phyloP scores from a whole-genome alignment of 345 rosid species.

The Adansonia digitata region DNA sequence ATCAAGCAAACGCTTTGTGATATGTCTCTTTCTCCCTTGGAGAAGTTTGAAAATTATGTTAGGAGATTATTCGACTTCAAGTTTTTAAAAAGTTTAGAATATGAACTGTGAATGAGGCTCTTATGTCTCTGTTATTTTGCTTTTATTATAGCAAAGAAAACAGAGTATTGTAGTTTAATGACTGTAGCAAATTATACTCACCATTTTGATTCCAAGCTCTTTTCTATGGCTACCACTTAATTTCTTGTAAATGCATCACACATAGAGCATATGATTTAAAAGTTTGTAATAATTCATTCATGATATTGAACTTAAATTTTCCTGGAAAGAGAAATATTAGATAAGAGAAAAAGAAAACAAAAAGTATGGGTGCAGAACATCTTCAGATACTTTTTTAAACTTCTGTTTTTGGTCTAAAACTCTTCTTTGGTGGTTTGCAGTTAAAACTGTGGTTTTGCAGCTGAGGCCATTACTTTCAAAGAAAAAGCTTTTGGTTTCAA shows the following conservation, averaged over 20 bases:
- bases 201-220: neutral
- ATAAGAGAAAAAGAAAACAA: neutral
- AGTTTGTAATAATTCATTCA: neutral
- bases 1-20: neutral
- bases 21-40: neutral
- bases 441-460: conserved; percentile 57
- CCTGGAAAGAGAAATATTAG: neutral
- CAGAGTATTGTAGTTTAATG: neutral
- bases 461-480: conserved; percentile 55
- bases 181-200: neutral
- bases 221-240: neutral
- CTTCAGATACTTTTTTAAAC: neutral
- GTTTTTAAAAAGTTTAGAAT: neutral
- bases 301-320: neutral
- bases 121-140: neutral
- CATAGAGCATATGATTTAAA: neutral
- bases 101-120: neutral
- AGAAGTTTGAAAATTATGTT: neutral
- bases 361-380: neutral
- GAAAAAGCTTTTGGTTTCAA: conserved; percentile 78
- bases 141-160: neutral
- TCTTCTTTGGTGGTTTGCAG: conserved; percentile 26
- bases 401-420: neutral
- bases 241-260: neutral
- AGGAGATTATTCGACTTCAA: neutral